These are phyloP conservation scores for Phytophthora megakarya DNA, from an alignment of 352 stramenopile genomes.

Conservation along the genomic window DNA sequence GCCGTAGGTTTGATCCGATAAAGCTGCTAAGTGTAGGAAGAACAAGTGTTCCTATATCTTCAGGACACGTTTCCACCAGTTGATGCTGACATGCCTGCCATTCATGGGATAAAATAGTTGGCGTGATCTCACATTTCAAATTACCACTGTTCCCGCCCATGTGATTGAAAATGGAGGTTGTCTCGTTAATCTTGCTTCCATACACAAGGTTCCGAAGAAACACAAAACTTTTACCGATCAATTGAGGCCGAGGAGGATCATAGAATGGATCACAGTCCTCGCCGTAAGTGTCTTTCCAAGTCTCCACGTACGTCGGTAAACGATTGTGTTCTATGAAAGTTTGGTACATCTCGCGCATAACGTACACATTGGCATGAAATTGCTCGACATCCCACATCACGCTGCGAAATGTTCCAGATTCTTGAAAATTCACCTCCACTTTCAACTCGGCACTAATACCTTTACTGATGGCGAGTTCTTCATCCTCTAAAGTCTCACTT, in stretches of 20 bases:
- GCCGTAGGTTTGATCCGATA: slow-evolving; percentile 56
- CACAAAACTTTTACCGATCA: slow-evolving; percentile 79
- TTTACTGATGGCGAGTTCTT: slow-evolving; percentile 53
- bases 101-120: slow-evolving; percentile 72
- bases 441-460: slow-evolving; percentile 71
- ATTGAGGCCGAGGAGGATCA: slow-evolving; percentile 61
- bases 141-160: slow-evolving; percentile 41
- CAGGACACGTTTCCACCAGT: slow-evolving; percentile 59
- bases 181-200: slow-evolving; percentile 65
- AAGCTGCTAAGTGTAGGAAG: slow-evolving; percentile 54
- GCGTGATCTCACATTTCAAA: slow-evolving; percentile 63
- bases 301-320: slow-evolving; percentile 35
- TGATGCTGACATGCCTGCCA: slow-evolving; percentile 74
- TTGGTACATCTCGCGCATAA: slow-evolving; percentile 91
- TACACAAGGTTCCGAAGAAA: slow-evolving; percentile 67
- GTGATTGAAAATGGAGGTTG: slow-evolving; percentile 63
- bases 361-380: slow-evolving; percentile 79
- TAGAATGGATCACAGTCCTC: slow-evolving; percentile 78
- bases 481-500: slow-evolving; percentile 51
- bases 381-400: slow-evolving; percentile 82
- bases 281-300: slow-evolving; percentile 42
- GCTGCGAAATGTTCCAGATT: slow-evolving; percentile 71
- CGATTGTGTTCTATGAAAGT: slow-evolving; percentile 81
- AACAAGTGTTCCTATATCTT: slow-evolving; percentile 42
- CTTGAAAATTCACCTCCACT: slow-evolving; percentile 81